Base-by-base conservation (phyloP, 73 alveolate species). In the Paramecium primaurelia region DNA sequence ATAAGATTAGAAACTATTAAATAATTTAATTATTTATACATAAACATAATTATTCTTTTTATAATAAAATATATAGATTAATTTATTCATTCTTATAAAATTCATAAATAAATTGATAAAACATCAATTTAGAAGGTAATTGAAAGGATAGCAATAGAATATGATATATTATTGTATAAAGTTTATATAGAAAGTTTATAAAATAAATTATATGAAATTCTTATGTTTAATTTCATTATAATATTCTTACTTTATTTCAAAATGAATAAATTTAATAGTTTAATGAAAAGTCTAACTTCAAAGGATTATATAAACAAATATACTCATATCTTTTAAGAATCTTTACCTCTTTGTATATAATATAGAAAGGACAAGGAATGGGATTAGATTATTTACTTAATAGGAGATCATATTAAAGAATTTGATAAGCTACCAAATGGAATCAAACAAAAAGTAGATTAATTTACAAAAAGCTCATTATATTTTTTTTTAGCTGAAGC, bases 401-500 rank as follows among this genome's bases (percentile, higher is more conserved):
- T 73, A 36, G 59, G 47, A 37, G 59, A 73, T 34, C 60, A 32
- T 30, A 37, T 73, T 14, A 26, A 16, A 12, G 42, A 42, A 40
- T 80, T 80, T 80, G 91, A 40, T 26, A 80, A 80, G 58, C 58
- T 80, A 45, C 91, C 91, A 18, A 47, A 47, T 22, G 45, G 45
- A 22, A 18, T 80, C 22, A 22, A 80, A 47, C 18, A 34, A 32
- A 80, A 80, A 45, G 75, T 80, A n/a, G 91, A 80, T 80, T 36
- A 40, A 49, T 80, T 80, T 44, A 36, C 34, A 25, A 80, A 49
- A 25, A 20, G 75, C 30, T 44, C 77, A 12, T 64, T 80, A 26
- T 80, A 25, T 42, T 80, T 80, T 64, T 80, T 80, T 45, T 47
- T 45, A 20, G 75, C 71, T 18, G 91, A 80, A 47, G 91, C 91